phyloP scores from a whole-genome alignment of 2,329 filamentous ascomycete genomes.

The Aureobasidium uvarum region DNA sequence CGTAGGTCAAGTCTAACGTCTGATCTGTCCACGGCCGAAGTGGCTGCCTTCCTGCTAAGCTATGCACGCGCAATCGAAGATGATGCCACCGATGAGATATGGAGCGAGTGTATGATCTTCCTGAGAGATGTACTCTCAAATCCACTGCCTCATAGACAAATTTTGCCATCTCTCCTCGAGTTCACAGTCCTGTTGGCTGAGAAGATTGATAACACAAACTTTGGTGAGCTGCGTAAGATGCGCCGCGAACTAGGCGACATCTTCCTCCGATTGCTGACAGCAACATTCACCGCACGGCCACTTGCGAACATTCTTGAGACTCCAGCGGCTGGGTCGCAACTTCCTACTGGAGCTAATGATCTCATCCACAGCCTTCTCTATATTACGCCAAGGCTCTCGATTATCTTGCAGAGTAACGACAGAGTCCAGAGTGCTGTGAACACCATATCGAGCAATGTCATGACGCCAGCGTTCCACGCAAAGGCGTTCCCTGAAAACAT shows the following conservation, averaged over 20 bases:
- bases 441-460: constrained; percentile 78
- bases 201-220: constrained; percentile 97
- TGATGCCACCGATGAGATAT: constrained; percentile 97
- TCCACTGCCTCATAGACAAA: constrained; percentile 91
- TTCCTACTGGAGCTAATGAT: constrained; percentile 54
- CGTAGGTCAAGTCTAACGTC: constrained; percentile 88
- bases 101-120: constrained; percentile 90
- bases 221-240: constrained; percentile 92
- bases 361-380: constrained; percentile 75
- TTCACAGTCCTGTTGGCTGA: constrained; percentile 87
- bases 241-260: constrained; percentile 85
- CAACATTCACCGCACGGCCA: constrained; percentile 81
- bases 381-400: constrained; percentile 76
- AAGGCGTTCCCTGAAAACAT: constrained; percentile 86
- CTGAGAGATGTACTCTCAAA: constrained; percentile 86
- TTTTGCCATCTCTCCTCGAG: constrained; percentile 78
- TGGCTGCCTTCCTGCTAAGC: constrained; percentile 85
- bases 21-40: constrained; percentile 74
- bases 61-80: constrained; percentile 90
- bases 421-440: constrained; percentile 74
- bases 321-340: constrained; percentile 45
- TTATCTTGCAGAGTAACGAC: constrained; percentile 82
- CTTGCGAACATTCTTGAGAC: constrained; percentile 7
- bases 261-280: constrained; percentile 81
- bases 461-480: constrained; percentile 77